phyloP scores from a whole-genome alignment of 768 basidiomycete species.

The Daedaleopsis nitida region DNA sequence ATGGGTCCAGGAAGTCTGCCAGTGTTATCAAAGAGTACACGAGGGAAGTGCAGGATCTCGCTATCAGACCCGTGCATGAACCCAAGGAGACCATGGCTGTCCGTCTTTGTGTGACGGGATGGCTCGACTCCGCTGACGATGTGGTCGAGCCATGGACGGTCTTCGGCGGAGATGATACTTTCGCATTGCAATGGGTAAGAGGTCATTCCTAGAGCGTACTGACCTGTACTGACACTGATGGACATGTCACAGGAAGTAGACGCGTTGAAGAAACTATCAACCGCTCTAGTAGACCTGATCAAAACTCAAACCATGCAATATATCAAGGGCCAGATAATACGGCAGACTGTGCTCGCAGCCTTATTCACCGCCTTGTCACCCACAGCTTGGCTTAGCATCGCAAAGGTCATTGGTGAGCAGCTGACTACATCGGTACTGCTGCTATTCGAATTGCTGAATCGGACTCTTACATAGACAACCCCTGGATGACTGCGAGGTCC shows the following conservation, averaged over 20 bases:
- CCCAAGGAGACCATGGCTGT: constrained; percentile 49
- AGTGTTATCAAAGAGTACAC: constrained; percentile 53
- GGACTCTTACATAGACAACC: constrained; percentile 45
- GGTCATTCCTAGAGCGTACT: too few relatives aligned
- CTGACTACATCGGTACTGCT: neutral
- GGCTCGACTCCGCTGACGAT: constrained; percentile 47
- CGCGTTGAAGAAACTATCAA: constrained; percentile 50
- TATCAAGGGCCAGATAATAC: constrained; percentile 49
- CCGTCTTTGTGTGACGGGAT: constrained; percentile 57
- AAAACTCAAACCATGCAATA: constrained; percentile 53
- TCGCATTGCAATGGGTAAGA: constrained; percentile 59
- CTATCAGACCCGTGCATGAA: constrained; percentile 46
- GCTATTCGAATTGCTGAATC: neutral
- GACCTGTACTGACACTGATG: neutral
- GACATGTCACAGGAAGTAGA: constrained; percentile 49
- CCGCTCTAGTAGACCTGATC: constrained; percentile 45
- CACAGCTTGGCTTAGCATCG: constrained; percentile 50
- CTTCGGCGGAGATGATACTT: constrained; percentile 51
- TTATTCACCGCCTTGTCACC: constrained; percentile 54
- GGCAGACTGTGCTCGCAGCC: constrained; percentile 51
- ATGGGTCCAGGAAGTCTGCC: constrained; percentile 52
- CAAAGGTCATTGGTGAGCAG: constrained; percentile 51
- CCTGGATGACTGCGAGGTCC: constrained; percentile 59
- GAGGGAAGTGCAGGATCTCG: constrained; percentile 53
- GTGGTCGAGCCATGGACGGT: constrained; percentile 56